These are phyloP conservation scores for Hypoxylon crocopeplum DNA, from an alignment of 495 filamentous ascomycete genomes.

Conservation along the genomic window DNA sequence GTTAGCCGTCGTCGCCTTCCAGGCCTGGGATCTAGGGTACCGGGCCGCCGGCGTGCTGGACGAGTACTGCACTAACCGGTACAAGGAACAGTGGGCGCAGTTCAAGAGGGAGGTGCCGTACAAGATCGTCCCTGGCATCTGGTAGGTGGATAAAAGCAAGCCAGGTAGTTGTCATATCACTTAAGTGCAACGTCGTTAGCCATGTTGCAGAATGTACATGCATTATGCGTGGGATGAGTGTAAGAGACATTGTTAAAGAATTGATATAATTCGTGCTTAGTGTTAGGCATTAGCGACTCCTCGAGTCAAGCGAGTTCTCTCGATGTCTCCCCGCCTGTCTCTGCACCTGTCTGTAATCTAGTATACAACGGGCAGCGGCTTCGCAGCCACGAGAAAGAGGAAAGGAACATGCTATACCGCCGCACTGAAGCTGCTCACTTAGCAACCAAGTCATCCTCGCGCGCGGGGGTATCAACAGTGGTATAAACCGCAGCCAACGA, in stretches of 20 bases:
- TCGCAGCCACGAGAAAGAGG: background rate
- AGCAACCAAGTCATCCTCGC: conserved; percentile 2
- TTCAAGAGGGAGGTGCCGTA: conserved; percentile 55
- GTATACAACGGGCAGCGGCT: conserved; percentile 24
- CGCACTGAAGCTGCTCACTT: background rate
- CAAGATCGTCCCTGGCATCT: conserved; percentile 53
- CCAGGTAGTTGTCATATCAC: background rate
- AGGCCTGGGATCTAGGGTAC: conserved; percentile 54
- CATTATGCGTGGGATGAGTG: too few relatives aligned
- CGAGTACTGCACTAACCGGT: conserved; percentile 55
- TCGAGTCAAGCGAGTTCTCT: too few relatives aligned
- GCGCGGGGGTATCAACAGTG: too few relatives aligned
- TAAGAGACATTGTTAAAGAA: too few relatives aligned
- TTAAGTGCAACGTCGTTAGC: too few relatives aligned
- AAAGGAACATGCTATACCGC: conserved; percentile 1
- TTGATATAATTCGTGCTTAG: too few relatives aligned
- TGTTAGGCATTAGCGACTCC: too few relatives aligned
- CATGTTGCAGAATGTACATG: too few relatives aligned
- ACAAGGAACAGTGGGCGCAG: conserved; percentile 51
- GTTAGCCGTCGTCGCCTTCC: conserved; percentile 44
- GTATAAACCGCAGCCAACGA: conserved; percentile 38
- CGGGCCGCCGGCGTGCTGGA: conserved; percentile 58
- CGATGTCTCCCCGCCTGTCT: too few relatives aligned
- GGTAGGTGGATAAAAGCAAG: conserved; percentile 16
- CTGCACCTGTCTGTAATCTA: conserved; percentile 28